Conservation (phyloP, 345 rosid species). For the Combretum micranthum region DNA sequence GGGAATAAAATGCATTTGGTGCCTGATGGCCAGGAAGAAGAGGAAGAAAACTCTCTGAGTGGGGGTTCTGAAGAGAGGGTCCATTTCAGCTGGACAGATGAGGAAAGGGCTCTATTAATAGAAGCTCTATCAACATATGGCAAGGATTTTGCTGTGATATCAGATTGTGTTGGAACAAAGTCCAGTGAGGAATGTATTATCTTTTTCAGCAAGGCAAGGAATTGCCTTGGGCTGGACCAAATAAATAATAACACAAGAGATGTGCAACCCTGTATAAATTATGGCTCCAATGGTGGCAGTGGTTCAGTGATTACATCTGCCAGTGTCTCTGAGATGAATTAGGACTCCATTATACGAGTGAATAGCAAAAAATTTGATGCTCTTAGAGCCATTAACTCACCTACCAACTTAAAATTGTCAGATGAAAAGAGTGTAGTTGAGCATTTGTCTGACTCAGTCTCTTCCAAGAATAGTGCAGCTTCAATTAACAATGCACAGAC, state of each 20-base stretch:
- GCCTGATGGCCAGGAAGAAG: slow-evolving; percentile 53
- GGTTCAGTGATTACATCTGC: slow-evolving; percentile 34
- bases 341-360: slow-evolving; percentile 21
- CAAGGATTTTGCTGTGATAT: slow-evolving; percentile 73
- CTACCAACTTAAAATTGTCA: too few relatives aligned
- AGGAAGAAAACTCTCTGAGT: slow-evolving; percentile 77
- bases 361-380: slow-evolving; percentile 19
- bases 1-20: slow-evolving; percentile 37
- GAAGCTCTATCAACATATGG: slow-evolving; percentile 70
- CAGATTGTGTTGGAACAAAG: slow-evolving; percentile 55
- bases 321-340: slow-evolving; percentile 31
- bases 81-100: slow-evolving; percentile 84
- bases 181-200: slow-evolving; percentile 82
- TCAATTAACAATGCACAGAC: slow-evolving; percentile 13
- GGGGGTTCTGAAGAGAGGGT: slow-evolving; percentile 89
- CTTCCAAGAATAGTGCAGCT: slow-evolving; percentile 23
- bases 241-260: slow-evolving; percentile 36
- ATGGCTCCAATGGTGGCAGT: slow-evolving; percentile 62
- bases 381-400: too few relatives aligned
- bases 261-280: slow-evolving; percentile 31
- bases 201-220: slow-evolving; percentile 86
- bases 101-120: slow-evolving; percentile 66
- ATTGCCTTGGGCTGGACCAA: slow-evolving; percentile 79
- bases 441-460: slow-evolving; percentile 18
- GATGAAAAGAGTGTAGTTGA: slow-evolving; percentile 15